Conservation (phyloP, 345 rosid species). For the Noccaea bulbosa region DNA sequence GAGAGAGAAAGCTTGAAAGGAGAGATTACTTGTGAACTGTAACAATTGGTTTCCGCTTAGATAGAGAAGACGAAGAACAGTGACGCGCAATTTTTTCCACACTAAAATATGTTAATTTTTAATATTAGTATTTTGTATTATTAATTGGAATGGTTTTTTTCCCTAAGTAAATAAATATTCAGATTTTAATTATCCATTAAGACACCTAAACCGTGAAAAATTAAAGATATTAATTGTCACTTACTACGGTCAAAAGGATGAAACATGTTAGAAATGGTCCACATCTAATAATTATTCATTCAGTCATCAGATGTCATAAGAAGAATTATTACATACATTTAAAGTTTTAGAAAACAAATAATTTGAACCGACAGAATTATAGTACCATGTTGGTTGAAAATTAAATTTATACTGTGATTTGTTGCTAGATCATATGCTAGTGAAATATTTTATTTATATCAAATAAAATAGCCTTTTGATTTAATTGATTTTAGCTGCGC, state of each 20-base stretch:
- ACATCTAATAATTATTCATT: conserved; percentile 21
- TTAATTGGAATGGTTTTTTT: neutral
- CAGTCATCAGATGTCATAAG: conserved; percentile 34
- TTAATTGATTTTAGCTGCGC: neutral
- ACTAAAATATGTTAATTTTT: neutral
- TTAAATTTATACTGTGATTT: conserved; percentile 2
- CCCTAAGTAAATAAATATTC: neutral
- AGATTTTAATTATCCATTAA: neutral
- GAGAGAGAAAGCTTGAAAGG: conserved; percentile 40
- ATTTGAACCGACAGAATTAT: conserved; percentile 42
- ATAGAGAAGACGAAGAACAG: conserved; percentile 33
- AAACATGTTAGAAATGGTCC: conserved; percentile 39
- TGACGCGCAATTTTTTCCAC: conserved; percentile 27
- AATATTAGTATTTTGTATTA: neutral
- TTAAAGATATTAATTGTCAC: neutral
- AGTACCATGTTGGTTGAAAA: conserved; percentile 38
- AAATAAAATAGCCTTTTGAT: conserved; percentile 1
- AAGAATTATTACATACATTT: conserved; percentile 31
- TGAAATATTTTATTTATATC: neutral
- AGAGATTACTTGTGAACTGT: conserved; percentile 44
- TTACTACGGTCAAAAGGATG: conserved; percentile 30
- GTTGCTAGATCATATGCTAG: conserved; percentile 28
- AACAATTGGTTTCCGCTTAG: conserved; percentile 33
- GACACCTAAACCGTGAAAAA: neutral
- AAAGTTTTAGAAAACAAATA: conserved; percentile 6